Percentiles rank a stretch among this genome's conserved stretches.
These are phyloP conservation scores for Rhizoclosmatium sp. DNA, from an alignment of 192 early-diverging fungal genomes.

Conservation along the genomic window DNA sequence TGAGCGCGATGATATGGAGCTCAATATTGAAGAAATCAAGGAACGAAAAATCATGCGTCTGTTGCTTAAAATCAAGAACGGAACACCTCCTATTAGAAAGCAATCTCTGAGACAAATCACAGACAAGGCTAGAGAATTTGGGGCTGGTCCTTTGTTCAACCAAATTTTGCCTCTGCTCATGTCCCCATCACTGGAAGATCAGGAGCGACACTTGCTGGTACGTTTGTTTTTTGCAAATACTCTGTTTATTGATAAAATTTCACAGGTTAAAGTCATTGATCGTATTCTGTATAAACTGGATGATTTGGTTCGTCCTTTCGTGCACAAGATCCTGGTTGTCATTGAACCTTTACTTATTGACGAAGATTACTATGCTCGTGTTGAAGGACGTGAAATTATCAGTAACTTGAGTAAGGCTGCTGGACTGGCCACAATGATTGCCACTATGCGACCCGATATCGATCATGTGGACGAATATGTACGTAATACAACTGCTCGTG, in stretches of 20 bases:
- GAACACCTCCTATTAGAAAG: constrained; percentile 93
- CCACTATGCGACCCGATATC: constrained; percentile 99
- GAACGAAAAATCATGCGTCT: constrained; percentile 97
- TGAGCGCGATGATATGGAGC: constrained; percentile 75
- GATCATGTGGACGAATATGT: constrained; percentile 98
- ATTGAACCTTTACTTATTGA: constrained; percentile 98
- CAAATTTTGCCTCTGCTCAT: constrained; percentile 96
- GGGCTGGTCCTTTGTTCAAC: constrained; percentile 93
- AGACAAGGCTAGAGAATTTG: constrained; percentile 94
- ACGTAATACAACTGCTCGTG: constrained; percentile 96
- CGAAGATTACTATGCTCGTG: constrained; percentile 95
- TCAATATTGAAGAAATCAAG: constrained; percentile 87
- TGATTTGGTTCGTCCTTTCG: constrained; percentile 93
- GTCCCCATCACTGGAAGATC: constrained; percentile 97
- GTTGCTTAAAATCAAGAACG: constrained; percentile 99
- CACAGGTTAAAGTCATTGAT: constrained; percentile 87
- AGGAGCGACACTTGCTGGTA: constrained; percentile 96
- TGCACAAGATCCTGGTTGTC: constrained; percentile 98
- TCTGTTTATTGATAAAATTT: background rate
- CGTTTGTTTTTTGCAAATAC: constrained; percentile 1
- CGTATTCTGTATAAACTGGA: constrained; percentile 95
- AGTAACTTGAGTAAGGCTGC: constrained; percentile 97
- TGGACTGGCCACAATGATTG: constrained; percentile 96
- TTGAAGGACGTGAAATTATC: constrained; percentile 98
- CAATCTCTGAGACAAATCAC: constrained; percentile 92